These are phyloP conservation scores for Rubia balearica DNA, from an alignment of 305 asterid genomes.

Conservation along the genomic window DNA sequence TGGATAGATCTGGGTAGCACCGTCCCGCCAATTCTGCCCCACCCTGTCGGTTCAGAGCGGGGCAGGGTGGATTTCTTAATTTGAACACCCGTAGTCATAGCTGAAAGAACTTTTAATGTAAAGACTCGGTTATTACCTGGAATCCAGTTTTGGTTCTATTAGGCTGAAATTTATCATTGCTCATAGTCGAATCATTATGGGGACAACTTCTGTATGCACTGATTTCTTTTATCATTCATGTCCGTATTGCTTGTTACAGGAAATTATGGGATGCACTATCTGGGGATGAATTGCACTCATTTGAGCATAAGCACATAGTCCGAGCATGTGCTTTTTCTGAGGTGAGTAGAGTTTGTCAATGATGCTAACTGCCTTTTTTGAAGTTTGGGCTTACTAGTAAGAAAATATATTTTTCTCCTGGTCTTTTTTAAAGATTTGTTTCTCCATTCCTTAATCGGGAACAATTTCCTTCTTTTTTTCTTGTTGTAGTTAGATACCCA, in stretches of 20 bases:
- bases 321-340: conserved; percentile 93
- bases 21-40: not conserved
- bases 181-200: not conserved
- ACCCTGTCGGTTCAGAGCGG: not conserved
- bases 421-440: not conserved
- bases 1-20: not conserved
- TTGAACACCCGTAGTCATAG: not conserved
- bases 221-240: conserved; percentile 7
- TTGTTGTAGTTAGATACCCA: not conserved
- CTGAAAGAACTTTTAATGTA: not conserved
- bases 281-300: conserved; percentile 85
- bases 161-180: not conserved
- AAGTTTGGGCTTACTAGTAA: not conserved
- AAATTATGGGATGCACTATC: conserved; percentile 94
- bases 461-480: not conserved
- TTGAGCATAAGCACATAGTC: conserved; percentile 96
- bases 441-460: not conserved
- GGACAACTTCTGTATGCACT: not conserved
- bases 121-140: not conserved
- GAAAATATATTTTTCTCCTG: no score
- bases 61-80: not conserved
- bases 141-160: not conserved
- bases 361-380: not conserved
- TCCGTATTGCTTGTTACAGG: conserved; percentile 40
- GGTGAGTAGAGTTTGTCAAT: conserved; percentile 28